Evolutionary conservation across 202 grass and related monocot genomes (phyloP).

Genomic region (Panicum virgatum): DNA sequence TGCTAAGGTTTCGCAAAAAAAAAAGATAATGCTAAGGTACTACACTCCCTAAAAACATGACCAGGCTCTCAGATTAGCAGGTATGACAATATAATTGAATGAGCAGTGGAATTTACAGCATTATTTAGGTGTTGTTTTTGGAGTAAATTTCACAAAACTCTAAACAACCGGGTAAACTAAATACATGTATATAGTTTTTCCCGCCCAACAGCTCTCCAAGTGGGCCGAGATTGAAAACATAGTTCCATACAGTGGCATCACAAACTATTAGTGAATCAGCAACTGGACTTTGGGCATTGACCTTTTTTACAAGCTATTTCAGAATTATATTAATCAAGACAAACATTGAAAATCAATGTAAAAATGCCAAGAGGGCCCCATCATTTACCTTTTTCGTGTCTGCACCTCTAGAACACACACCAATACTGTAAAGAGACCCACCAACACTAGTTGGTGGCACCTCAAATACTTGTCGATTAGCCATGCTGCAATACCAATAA

Average conservation of each 20-base stretch:
- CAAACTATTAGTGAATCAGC: not conserved
- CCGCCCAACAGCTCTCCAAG: not conserved
- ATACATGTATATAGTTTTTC: not conserved
- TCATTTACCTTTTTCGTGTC: constrained; percentile 77
- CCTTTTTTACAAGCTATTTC: not conserved
- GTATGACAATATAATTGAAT: not conserved
- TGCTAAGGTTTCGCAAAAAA: no score
- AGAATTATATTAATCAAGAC: constrained; percentile 12
- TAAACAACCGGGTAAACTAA: constrained; percentile 22
- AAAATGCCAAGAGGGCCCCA: constrained; percentile 2
- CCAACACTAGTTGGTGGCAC: constrained; percentile 72
- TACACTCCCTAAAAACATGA: not conserved
- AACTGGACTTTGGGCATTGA: not conserved
- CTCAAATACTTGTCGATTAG: constrained; percentile 82
- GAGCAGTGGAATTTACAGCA: not conserved
- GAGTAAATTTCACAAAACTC: not conserved
- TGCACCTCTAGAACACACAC: constrained; percentile 72
- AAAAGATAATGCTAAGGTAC: not conserved
- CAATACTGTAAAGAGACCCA: constrained; percentile 82
- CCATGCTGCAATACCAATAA: constrained; percentile 70
- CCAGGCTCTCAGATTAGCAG: not conserved
- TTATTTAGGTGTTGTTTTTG: not conserved
- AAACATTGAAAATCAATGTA: not conserved
- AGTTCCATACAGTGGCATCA: not conserved
- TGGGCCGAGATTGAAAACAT: not conserved